These are phyloP conservation scores for Mucor circinelloides DNA, from an alignment of 371 early-diverging fungal genomes.

Conservation along the genomic window DNA sequence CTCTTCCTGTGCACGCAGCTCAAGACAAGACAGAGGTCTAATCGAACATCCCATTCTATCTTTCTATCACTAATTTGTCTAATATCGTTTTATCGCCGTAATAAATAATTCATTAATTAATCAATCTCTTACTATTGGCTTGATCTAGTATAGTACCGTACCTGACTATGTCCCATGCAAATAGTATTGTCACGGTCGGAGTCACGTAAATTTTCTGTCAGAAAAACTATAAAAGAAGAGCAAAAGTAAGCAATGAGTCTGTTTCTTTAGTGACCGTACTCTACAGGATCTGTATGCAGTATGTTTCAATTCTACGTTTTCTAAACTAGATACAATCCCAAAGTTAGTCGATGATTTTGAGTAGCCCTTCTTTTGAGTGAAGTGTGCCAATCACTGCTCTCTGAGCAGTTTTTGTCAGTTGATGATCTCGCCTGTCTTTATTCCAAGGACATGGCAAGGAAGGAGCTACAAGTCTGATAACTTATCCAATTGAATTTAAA, in stretches of 20 bases:
- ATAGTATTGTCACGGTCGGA: neutral
- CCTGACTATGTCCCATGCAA: neutral
- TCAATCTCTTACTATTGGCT: neutral
- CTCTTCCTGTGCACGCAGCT: neutral
- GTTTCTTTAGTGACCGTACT: slow-evolving; percentile 56
- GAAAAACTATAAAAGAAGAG: slow-evolving; percentile 24
- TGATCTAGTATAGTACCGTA: neutral
- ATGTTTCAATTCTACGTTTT: slow-evolving; percentile 54
- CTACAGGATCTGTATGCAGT: slow-evolving; percentile 61
- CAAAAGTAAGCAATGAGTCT: slow-evolving; percentile 23
- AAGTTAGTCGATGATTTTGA: slow-evolving; percentile 49
- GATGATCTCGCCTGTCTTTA: slow-evolving; percentile 53
- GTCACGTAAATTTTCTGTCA: neutral
- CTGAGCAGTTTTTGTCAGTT: slow-evolving; percentile 35
- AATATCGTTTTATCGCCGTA: neutral
- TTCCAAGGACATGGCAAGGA: slow-evolving; percentile 48
- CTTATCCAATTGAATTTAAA: slow-evolving; percentile 23
- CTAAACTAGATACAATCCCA: slow-evolving; percentile 48
- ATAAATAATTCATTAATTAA: neutral
- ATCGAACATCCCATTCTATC: neutral
- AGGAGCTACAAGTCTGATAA: slow-evolving; percentile 49
- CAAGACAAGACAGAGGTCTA: slow-evolving; percentile 1
- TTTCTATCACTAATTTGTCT: neutral
- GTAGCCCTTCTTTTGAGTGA: slow-evolving; percentile 52
- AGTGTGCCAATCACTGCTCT: slow-evolving; percentile 35